Base-by-base conservation (phyloP, 2,329 filamentous ascomycete genomes). In the Trichoderma brevicompactum region DNA sequence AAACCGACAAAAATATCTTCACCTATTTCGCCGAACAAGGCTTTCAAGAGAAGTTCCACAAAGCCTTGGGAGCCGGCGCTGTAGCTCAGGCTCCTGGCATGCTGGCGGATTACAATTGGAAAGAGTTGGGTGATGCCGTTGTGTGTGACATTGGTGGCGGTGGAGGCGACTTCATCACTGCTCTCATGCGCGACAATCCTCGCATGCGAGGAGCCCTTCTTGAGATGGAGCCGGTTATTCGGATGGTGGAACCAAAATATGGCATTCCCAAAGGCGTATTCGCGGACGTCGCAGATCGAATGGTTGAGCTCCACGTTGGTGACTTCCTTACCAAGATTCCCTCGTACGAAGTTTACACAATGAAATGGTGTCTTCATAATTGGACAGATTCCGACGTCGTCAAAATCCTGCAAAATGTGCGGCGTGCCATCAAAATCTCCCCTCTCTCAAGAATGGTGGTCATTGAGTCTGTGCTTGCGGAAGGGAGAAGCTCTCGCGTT, bases 291-390 rank as follows among this genome's bases (percentile, higher is more conserved):
- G 70, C 64, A 1, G 65, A 69, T 10, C 74, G 73, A 4, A 64
- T 81, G 2, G 70, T 78, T 41, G 70, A 58, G 0, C 50, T 65
- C 13, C 61, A 67, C n/a, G 32, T 12, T 7, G 79, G 79, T 0
- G 76, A 81, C 68, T 82, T 81, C 69, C 70, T 79, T 3, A 23
- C 69, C 6, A 38, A 61, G 4, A 69, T 81, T 1, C 78, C 79
- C 0, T 10, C 65, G 0, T 76, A 50, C 32, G 70, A 75, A 12
- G 67, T 71, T 1, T 75, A 75, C 65, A 70, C 69, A 2, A 74
- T 76, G 70, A 81, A 81, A 60, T 81, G 79, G 79, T 74, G 71
- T 54, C 72, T 81, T 12, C 79, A 81, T 59, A 73, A 81, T 67
- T 81, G 79, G 79, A 66, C 69, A 1, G 78, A 80, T 61, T 68